Percentiles rank a stretch among this genome's conserved stretches.
Evolutionary conservation across 2,329 filamentous ascomycete species (phyloP).

Genomic region (Fusarium sublunatum): DNA sequence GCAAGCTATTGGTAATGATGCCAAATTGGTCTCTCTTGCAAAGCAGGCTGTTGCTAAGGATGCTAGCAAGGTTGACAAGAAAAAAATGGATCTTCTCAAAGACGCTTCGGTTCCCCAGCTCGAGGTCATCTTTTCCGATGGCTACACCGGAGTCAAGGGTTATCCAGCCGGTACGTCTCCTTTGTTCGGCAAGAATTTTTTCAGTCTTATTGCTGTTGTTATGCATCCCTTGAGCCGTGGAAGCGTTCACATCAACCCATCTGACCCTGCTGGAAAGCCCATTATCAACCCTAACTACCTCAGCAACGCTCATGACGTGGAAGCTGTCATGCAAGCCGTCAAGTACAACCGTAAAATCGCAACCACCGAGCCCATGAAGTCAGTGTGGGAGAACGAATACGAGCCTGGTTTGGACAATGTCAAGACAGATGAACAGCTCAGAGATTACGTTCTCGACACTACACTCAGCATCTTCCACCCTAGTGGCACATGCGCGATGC

Average conservation of each 20-base stretch:
- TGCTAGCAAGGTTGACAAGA: constrained; percentile 49
- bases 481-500: constrained; percentile 59
- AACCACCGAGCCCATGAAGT: constrained; percentile 47
- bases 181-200: constrained; percentile 46
- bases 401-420: constrained; percentile 43
- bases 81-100: constrained; percentile 55
- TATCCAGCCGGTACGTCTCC: constrained; percentile 44
- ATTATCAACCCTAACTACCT: constrained; percentile 43
- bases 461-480: constrained; percentile 51
- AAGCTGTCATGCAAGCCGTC: constrained; percentile 48
- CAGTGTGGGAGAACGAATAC: constrained; percentile 49
- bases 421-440: constrained; percentile 33
- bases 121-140: constrained; percentile 48
- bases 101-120: constrained; percentile 44
- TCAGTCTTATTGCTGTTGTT: constrained; percentile 66
- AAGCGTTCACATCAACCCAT: constrained; percentile 39
- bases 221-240: constrained; percentile 66
- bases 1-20: constrained; percentile 31
- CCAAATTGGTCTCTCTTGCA: constrained; percentile 21
- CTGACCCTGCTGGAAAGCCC: constrained; percentile 33
- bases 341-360: constrained; percentile 51
- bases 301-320: constrained; percentile 46
- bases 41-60: constrained; percentile 44
- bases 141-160: constrained; percentile 47
- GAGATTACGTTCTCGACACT: constrained; percentile 30